Conservation (phyloP, 257 asterid genomes). For the Solanum pinnatisectum region DNA sequence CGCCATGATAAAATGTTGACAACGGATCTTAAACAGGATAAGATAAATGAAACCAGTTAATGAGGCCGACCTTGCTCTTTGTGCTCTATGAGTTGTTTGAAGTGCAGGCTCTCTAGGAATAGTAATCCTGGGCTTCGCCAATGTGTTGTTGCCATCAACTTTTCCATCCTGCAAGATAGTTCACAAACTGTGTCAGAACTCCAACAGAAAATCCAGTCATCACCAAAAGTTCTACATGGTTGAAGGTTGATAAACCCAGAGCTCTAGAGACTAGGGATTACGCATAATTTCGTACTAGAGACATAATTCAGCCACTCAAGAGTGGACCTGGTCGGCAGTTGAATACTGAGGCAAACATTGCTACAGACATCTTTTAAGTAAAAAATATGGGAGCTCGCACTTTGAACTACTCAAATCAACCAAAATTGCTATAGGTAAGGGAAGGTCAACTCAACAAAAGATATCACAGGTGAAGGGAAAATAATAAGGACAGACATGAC, state of each 20-base stretch:
- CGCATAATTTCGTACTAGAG: neutral
- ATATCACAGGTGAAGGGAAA: neutral
- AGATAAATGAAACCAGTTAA: neutral
- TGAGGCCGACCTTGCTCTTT: constrained; percentile 42
- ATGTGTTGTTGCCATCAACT: constrained; percentile 21
- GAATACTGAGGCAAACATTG: neutral
- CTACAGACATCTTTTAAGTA: neutral
- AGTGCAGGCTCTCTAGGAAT: constrained; percentile 78
- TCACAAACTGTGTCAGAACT: neutral
- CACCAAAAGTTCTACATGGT: neutral
- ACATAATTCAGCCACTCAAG: neutral
- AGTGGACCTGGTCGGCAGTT: neutral
- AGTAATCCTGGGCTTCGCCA: constrained; percentile 51
- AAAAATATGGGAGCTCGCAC: neutral
- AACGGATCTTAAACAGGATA: neutral
- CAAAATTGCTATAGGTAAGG: neutral
- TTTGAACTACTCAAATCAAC: neutral
- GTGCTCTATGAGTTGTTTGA: constrained; percentile 78
- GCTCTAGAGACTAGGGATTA: neutral
- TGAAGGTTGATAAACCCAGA: neutral
- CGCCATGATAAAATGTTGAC: neutral
- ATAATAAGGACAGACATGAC: neutral
- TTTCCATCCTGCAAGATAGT: constrained; percentile 46
- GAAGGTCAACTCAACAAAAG: neutral
- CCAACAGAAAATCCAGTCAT: neutral